Percentiles rank a stretch among this genome's conserved stretches.
phyloP scores from a whole-genome alignment of 1,284 basidiomycete genomes.

The Ustilago hordei region DNA sequence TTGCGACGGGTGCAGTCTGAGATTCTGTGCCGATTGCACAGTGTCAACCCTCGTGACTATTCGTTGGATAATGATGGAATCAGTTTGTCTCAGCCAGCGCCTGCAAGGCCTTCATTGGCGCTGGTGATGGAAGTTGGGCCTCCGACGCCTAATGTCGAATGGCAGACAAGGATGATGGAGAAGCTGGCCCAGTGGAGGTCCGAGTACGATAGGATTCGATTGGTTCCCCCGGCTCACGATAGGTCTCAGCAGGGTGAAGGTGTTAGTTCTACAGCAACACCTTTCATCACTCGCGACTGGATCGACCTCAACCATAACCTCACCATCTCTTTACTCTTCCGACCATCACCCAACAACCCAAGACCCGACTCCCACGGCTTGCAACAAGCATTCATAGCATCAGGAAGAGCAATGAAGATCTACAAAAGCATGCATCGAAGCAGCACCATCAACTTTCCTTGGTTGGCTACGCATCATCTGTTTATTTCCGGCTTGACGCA shows the following conservation, averaged over 20 bases:
- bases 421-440: constrained; percentile 51
- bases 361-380: constrained; percentile 39
- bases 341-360: constrained; percentile 49
- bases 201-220: constrained; percentile 23
- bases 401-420: constrained; percentile 47
- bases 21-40: constrained; percentile 47
- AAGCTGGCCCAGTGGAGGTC: constrained; percentile 45
- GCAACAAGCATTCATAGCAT: constrained; percentile 42
- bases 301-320: constrained; percentile 48
- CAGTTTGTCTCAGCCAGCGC: constrained; percentile 26
- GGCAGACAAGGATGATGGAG: constrained; percentile 49
- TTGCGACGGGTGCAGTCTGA: constrained; percentile 49
- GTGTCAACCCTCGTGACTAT: constrained; percentile 52
- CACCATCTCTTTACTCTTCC: constrained; percentile 42
- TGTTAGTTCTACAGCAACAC: constrained; percentile 33
- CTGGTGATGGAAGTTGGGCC: constrained; percentile 49
- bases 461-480: constrained; percentile 47
- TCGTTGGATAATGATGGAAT: constrained; percentile 45
- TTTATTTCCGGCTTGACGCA: constrained; percentile 52
- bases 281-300: constrained; percentile 49
- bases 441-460: constrained; percentile 47
- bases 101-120: constrained; percentile 27
- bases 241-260: constrained; percentile 14
- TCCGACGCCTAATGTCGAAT: constrained; percentile 48
- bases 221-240: constrained; percentile 3